Base-by-base conservation (phyloP, 495 filamentous ascomycete species). In the Penicillium desertorum region DNA sequence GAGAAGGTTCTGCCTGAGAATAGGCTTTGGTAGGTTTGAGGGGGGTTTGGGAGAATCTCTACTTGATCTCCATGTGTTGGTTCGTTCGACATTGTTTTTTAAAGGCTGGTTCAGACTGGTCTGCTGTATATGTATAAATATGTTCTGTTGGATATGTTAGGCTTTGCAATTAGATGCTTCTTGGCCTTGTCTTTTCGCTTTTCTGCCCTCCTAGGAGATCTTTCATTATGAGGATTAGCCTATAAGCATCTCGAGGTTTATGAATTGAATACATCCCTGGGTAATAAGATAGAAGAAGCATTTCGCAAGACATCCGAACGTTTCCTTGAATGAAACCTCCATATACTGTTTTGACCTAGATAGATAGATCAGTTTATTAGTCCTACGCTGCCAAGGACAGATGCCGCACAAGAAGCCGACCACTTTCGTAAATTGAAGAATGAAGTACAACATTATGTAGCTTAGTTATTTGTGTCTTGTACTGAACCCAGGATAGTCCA, bases 1-100 rank as follows among this genome's bases (percentile, higher is more conserved):
- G 74, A 77, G 75, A 78, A 78, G 74, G 63, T 74, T 32, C 39
- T 78, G 60, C 73, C 73, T 11, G 71, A 67, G 66, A 80, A 79
- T 56, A 73, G 76, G 45, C 67, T 80, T 48, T 80, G 77, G 77
- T 79, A 78, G 62, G 46, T 43, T 17, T 30, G 37, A 4, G 16
- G n/a, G 47, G n/a, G 10, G 30, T 44, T 14, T 19, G 4, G 51
- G 14, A 16, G 22, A 17, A 9, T 7, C 8, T 16, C 8, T 39
- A 39, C 16, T 39, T 39, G 36, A 17, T 39, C 36, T 17, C 34
- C 5, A 7, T 37, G 12, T 34, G 30, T 48, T 32, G n/a, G 2
- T 34, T 37, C n/a, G 29, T 54, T 43, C 42, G 45, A 25, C 36
- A 50, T 34, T 60, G 39, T 51, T 37, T 52, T 52, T 56, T 44